These are phyloP conservation scores for Penicillium daleae DNA, from an alignment of 495 filamentous ascomycete species.

Conservation along the genomic window DNA sequence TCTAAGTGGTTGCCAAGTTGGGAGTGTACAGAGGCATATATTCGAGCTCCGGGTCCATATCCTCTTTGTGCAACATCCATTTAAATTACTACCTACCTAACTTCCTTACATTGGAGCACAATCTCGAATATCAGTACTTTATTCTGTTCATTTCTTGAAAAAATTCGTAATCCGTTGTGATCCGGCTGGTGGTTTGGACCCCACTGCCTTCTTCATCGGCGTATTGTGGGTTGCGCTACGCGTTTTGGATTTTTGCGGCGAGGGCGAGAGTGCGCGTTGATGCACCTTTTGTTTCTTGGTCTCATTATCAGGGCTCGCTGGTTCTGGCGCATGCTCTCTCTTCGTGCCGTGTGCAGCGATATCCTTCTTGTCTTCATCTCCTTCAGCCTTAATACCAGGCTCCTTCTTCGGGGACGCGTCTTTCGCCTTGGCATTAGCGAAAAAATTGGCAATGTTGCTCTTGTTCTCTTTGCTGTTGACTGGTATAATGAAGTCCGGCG, in stretches of 20 bases:
- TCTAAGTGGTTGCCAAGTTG: neutral
- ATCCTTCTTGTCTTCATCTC: constrained; percentile 51
- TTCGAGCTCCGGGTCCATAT: neutral
- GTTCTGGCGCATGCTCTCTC: constrained; percentile 53
- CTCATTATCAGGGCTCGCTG: constrained; percentile 22
- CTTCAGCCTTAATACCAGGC: constrained; percentile 23
- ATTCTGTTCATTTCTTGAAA: constrained; percentile 61
- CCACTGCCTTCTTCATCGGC: constrained; percentile 48
- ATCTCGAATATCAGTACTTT: too few species aligned
- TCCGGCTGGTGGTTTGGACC: constrained; percentile 56
- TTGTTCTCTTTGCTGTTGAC: constrained; percentile 84
- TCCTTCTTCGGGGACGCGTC: constrained; percentile 27
- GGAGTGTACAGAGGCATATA: neutral
- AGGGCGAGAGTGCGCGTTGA: constrained; percentile 11
- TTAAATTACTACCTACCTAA: neutral
- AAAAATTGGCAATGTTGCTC: constrained; percentile 91
- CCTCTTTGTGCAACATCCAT: neutral
- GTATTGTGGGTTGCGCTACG: constrained; percentile 49
- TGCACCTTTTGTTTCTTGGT: constrained; percentile 37
- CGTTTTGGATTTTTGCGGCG: constrained; percentile 37
- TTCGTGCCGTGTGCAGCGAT: constrained; percentile 57
- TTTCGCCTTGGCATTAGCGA: constrained; percentile 59
- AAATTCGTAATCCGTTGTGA: constrained; percentile 86
- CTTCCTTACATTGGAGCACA: too few species aligned
- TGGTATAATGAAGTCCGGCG: constrained; percentile 78